Evolutionary conservation across 2,329 filamentous ascomycete species (phyloP).

Genomic region (Colletotrichum spinosum): DNA sequence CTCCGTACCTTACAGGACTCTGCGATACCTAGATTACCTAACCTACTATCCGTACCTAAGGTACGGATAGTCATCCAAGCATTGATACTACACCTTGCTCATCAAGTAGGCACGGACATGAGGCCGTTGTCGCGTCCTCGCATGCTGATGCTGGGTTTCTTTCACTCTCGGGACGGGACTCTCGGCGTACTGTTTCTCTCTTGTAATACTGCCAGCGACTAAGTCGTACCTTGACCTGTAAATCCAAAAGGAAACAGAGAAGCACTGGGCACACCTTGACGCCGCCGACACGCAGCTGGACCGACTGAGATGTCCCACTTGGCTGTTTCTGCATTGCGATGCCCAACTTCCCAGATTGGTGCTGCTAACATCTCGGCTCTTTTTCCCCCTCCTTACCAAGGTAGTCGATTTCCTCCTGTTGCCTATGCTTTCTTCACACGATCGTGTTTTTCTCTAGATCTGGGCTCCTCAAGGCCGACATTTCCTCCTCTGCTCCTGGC

Average conservation of each 20-base stretch:
- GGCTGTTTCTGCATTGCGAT: constrained; percentile 17
- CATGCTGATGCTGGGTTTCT: no score
- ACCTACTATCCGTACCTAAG: neutral
- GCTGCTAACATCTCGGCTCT: constrained; percentile 10
- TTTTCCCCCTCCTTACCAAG: neutral
- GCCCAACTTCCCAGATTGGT: constrained; percentile 17
- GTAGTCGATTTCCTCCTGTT: neutral
- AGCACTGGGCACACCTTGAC: no score
- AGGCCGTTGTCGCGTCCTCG: no score
- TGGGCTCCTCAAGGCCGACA: no score
- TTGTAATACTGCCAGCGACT: neutral
- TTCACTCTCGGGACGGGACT: no score
- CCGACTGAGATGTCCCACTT: constrained; percentile 16
- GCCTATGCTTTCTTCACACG: neutral
- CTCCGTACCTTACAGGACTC: neutral
- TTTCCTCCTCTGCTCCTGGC: no score
- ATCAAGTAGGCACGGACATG: neutral
- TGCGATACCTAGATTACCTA: neutral
- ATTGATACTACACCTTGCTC: neutral
- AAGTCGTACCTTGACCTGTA: no score
- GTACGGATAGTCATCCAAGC: neutral
- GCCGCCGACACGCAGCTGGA: neutral
- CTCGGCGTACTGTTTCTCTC: no score
- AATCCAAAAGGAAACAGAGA: no score
- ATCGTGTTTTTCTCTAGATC: neutral